Base-by-base conservation (phyloP, 441 rosid genomes). In the Populus hybrid region DNA sequence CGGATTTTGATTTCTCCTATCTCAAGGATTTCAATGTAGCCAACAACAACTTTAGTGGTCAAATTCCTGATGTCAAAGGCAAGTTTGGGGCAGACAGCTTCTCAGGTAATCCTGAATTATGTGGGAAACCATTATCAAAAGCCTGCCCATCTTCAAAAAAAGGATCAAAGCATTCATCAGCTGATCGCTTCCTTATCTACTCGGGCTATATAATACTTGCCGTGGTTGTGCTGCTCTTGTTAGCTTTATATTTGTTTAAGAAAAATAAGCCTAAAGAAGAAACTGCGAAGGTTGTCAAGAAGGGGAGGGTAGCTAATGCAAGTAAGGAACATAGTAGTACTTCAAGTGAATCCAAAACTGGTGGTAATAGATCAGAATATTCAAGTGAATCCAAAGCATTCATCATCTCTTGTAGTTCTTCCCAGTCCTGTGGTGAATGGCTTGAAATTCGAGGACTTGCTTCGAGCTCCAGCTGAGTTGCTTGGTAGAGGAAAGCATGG, bases 401-500 rank as follows among this genome's bases (percentile, higher is more conserved):
- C 87, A 53, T 73, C 90, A 23, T 70, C 92, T 8, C 88, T 86
- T 32, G 73, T 84, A 32, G 80, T 90, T 23, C 90, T 91, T 16
- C 35, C 79, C 50, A 81, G 86, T 70, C 89, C 88, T 35, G 70
- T 30, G n/a, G 53, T 38, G 67, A 84, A 78, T 36, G 85, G 73
- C 28, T 57, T 91, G 85, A 89, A 71, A 73, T 86, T 90, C 3
- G 88, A 90, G 66, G 90, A 89, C 71, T 78, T 91, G 88, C 92
- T 91, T 75, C 82, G 79, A 70, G 92, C 91, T 69, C 93, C 91
- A 0, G 92, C 93, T 0, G 88, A 87, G 42, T 80, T 87, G 79
- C 85, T 90, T 16, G 91, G 91, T n/a, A 86, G 83, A 77, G 88
- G 91, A 72, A 90, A 85, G 75, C 88, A 86, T 46, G 93, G 92